Evolutionary conservation across 2,329 filamentous ascomycete species (phyloP).

Genomic region (Fusarium austroafricanum): DNA sequence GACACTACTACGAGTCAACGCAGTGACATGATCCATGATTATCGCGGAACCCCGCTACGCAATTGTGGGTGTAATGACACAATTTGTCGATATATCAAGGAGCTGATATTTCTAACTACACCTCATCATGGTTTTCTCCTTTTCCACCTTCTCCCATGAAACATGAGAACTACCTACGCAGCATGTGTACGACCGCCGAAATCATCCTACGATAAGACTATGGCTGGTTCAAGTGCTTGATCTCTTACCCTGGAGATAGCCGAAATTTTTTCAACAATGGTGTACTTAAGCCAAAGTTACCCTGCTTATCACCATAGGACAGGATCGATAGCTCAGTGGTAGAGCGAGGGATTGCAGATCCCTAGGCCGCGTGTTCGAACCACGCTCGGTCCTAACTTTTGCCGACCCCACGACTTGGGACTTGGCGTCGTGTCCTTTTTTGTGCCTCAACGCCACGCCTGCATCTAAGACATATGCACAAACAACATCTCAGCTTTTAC

Average conservation of each 20-base stretch:
- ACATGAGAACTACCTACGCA: too few species aligned
- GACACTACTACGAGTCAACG: slow-evolving; percentile 5
- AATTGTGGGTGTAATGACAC: slow-evolving; percentile 9
- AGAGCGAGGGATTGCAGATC: slow-evolving; percentile 43
- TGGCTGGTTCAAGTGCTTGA: too few species aligned
- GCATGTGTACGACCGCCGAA: too few species aligned
- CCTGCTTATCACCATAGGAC: fast-evolving
- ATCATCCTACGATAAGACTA: not conserved
- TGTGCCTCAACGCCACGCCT: slow-evolving; percentile 17
- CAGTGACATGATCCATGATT: slow-evolving; percentile 10
- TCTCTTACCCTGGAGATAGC: not conserved
- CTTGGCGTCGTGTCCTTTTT: slow-evolving; percentile 11
- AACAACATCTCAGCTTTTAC: not conserved
- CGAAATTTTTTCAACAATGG: fast-evolving
- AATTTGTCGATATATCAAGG: not conserved
- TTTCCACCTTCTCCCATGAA: not conserved
- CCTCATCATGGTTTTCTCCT: not conserved
- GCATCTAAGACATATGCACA: not conserved
- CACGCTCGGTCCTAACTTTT: slow-evolving; percentile 40
- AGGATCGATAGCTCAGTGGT: slow-evolving; percentile 42
- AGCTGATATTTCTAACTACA: too few species aligned
- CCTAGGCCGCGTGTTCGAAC: slow-evolving; percentile 40
- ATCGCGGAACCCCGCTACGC: slow-evolving; percentile 7
- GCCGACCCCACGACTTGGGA: not conserved
- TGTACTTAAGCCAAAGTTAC: fast-evolving